These are phyloP conservation scores for Apiospora arundinis DNA, from an alignment of 2,329 filamentous ascomycete genomes.

Conservation along the genomic window DNA sequence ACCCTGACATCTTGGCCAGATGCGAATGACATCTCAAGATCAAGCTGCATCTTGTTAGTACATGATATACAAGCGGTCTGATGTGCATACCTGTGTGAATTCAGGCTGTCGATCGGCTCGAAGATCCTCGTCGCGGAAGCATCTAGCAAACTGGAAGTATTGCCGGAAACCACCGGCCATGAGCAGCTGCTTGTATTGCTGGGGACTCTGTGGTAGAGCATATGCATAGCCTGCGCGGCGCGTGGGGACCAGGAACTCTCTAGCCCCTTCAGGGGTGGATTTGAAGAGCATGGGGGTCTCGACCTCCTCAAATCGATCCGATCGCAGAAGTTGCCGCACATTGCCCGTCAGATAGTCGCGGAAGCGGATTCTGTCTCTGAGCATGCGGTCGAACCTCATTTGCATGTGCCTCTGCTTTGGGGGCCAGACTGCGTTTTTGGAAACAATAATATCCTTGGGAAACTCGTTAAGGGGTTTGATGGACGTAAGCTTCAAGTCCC, in stretches of 20 bases:
- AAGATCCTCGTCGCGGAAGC: slow-evolving; percentile 94
- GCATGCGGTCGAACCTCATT: slow-evolving; percentile 72
- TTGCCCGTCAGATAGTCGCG: slow-evolving; percentile 60
- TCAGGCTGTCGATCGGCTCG: slow-evolving; percentile 93
- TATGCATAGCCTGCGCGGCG: slow-evolving; percentile 79
- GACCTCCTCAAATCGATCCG: slow-evolving; percentile 68
- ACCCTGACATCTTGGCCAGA: slow-evolving; percentile 73
- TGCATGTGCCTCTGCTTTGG: slow-evolving; percentile 82
- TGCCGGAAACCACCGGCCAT: slow-evolving; percentile 86
- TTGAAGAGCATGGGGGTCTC: slow-evolving; percentile 97
- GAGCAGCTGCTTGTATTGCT: slow-evolving; percentile 97
- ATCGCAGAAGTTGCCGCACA: slow-evolving; percentile 49
- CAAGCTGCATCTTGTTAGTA: slow-evolving; percentile 62
- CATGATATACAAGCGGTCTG: neutral
- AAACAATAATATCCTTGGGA: slow-evolving; percentile 77
- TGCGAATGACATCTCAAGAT: slow-evolving; percentile 92
- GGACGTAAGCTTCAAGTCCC: slow-evolving; percentile 67
- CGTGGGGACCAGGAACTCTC: slow-evolving; percentile 93
- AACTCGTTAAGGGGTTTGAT: slow-evolving; percentile 76
- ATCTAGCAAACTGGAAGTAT: slow-evolving; percentile 93
- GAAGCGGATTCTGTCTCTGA: slow-evolving; percentile 73
- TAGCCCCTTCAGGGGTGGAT: slow-evolving; percentile 92
- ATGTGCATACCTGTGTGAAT: slow-evolving; percentile 77
- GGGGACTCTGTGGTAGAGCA: slow-evolving; percentile 92
- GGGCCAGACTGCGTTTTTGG: slow-evolving; percentile 74